These are phyloP conservation scores for Aurifilum marmelostoma DNA, from an alignment of 2,329 filamentous ascomycete genomes.

Conservation along the genomic window DNA sequence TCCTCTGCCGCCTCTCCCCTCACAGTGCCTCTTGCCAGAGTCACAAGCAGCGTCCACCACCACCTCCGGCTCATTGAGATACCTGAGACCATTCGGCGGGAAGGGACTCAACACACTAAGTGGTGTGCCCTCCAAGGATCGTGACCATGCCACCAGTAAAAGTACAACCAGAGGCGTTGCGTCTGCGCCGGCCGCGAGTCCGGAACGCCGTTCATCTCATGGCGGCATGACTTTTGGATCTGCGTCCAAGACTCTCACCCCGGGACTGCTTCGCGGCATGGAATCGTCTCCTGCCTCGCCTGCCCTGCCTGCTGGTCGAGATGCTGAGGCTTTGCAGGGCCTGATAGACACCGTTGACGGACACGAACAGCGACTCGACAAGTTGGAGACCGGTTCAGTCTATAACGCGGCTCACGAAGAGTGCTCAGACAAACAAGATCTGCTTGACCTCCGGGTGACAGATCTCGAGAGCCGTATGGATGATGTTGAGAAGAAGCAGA, in stretches of 20 bases:
- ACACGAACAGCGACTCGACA: conserved; percentile 68
- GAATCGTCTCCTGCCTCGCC: neutral
- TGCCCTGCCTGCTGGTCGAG: conserved; percentile 20
- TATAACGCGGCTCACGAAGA: conserved; percentile 69
- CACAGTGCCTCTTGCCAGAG: conserved; percentile 54
- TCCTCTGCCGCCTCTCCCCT: conserved; percentile 50
- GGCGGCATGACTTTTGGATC: conserved; percentile 11
- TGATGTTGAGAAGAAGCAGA: conserved; percentile 59
- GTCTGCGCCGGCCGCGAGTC: conserved; percentile 30
- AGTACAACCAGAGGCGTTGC: conserved; percentile 32
- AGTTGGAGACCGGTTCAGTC: conserved; percentile 72
- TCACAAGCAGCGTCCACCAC: conserved; percentile 56
- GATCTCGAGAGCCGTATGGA: conserved; percentile 69
- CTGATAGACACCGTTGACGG: conserved; percentile 58
- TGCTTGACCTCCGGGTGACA: conserved; percentile 66
- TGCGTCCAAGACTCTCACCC: conserved; percentile 19
- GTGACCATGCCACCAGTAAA: conserved; percentile 39
- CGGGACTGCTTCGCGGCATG: neutral
- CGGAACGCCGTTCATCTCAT: conserved; percentile 16
- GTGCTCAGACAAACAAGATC: conserved; percentile 68
- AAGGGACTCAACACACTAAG: conserved; percentile 59
- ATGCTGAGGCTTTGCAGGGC: conserved; percentile 45
- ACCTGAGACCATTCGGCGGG: conserved; percentile 59
- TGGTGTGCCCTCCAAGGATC: conserved; percentile 40
- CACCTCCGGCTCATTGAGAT: conserved; percentile 53